A percentile compares a stretch with the other conserved stretches of the same genome.
These are phyloP conservation scores for Fragaria vesca DNA, from an alignment of 306 rosid genomes.

Conservation along the genomic window DNA sequence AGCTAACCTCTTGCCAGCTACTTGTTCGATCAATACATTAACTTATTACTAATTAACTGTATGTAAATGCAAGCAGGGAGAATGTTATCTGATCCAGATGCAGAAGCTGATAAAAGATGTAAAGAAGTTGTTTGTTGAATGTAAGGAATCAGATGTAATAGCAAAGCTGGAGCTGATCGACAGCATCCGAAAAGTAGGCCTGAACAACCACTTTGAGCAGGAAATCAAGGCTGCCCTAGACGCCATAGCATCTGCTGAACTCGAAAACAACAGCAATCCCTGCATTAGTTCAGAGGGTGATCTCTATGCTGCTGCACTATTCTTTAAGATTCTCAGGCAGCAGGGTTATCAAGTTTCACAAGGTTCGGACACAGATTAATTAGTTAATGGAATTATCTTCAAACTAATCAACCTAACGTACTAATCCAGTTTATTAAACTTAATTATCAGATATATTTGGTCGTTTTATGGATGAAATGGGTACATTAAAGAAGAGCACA, in stretches of 20 bases:
- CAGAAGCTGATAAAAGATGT: slow-evolving; percentile 28
- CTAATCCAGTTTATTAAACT: not conserved
- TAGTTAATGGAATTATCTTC: not conserved
- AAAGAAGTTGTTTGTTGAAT: slow-evolving; percentile 18
- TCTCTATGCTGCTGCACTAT: slow-evolving; percentile 34
- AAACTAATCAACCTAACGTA: not conserved
- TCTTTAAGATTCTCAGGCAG: slow-evolving; percentile 53
- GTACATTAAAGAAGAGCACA: not conserved
- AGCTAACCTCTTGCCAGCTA: not conserved
- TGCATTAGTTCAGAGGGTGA: slow-evolving; percentile 1
- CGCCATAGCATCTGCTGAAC: slow-evolving; percentile 10
- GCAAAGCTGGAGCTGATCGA: slow-evolving; percentile 40
- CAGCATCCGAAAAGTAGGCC: slow-evolving; percentile 44
- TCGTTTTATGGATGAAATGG: slow-evolving; percentile 27
- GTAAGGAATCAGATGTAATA: slow-evolving; percentile 3
- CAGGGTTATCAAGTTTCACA: slow-evolving; percentile 46
- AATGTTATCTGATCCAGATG: slow-evolving; percentile 21
- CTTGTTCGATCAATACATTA: not conserved
- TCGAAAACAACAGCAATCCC: not conserved
- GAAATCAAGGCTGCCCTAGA: slow-evolving; percentile 44
- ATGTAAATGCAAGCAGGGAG: slow-evolving; percentile 29
- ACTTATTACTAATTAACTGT: not conserved
- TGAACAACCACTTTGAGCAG: slow-evolving; percentile 36
- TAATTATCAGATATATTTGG: slow-evolving; percentile 27
- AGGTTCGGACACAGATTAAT: slow-evolving; percentile 21